Evolutionary conservation across 192 early-diverging fungal genomes (phyloP).

Genomic region (Coemansia sp.): DNA sequence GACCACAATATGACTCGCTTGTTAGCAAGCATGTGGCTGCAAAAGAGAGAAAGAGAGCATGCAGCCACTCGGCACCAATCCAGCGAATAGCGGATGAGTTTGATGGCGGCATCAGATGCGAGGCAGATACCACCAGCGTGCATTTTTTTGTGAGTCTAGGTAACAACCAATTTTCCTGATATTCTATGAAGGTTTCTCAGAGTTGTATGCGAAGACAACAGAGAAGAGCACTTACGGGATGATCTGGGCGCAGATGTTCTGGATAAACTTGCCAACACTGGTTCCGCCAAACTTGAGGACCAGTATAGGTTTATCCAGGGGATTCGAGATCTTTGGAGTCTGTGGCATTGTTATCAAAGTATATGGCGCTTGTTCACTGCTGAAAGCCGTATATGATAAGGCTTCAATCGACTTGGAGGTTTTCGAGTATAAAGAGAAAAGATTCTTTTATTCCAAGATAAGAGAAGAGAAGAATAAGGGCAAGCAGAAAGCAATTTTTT

Average conservation of each 20-base stretch:
- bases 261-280: constrained; percentile 84
- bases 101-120: constrained; percentile 6
- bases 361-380: neutral
- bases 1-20: neutral
- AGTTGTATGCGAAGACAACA: neutral
- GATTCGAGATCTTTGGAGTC: constrained; percentile 23
- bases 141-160: too few relatives aligned
- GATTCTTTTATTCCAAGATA: neutral
- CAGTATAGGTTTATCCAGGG: constrained; percentile 58
- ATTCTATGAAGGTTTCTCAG: too few relatives aligned
- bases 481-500: neutral
- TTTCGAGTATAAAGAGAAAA: neutral
- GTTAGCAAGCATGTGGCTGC: neutral
- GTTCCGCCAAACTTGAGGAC: constrained; percentile 98
- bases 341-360: constrained; percentile 2
- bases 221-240: constrained; percentile 68
- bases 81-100: constrained; percentile 4
- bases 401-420: neutral
- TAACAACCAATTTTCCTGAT: too few relatives aligned
- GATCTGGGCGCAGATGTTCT: constrained; percentile 73
- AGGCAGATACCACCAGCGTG: neutral
- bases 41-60: neutral
- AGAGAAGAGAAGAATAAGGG: neutral
- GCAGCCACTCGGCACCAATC: neutral
- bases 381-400: neutral